These are phyloP conservation scores for Alternaria consortialis DNA, from an alignment of 2,329 filamentous ascomycete species.

Conservation along the genomic window DNA sequence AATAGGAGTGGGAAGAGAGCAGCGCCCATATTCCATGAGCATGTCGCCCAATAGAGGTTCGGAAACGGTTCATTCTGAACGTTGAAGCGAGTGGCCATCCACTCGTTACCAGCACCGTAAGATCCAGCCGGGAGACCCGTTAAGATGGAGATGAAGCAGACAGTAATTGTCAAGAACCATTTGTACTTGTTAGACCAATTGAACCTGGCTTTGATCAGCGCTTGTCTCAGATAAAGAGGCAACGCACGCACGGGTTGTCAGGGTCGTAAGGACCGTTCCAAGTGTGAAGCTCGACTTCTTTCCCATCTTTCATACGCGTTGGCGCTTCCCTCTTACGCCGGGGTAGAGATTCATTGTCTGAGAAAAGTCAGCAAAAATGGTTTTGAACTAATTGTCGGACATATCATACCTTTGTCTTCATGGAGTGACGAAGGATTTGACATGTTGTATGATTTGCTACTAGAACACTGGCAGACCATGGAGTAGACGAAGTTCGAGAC, in stretches of 20 bases:
- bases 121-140: slow-evolving; percentile 55
- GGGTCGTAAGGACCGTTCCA: slow-evolving; percentile 36
- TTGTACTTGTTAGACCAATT: slow-evolving; percentile 54
- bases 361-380: not conserved
- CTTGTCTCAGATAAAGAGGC: too few species aligned
- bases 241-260: slow-evolving; percentile 32
- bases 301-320: slow-evolving; percentile 24
- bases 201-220: slow-evolving; percentile 36
- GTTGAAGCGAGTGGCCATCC: slow-evolving; percentile 49
- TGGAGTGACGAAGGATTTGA: slow-evolving; percentile 16
- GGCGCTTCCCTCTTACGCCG: slow-evolving; percentile 12
- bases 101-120: slow-evolving; percentile 49
- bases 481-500: not conserved
- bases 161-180: slow-evolving; percentile 53
- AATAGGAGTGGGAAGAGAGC: slow-evolving; percentile 53
- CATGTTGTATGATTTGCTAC: slow-evolving; percentile 12
- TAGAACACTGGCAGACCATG: not conserved
- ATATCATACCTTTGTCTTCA: slow-evolving; percentile 17
- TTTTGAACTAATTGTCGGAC: not conserved
- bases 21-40: slow-evolving; percentile 53
- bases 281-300: slow-evolving; percentile 35
- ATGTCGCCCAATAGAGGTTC: slow-evolving; percentile 50
- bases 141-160: slow-evolving; percentile 56
- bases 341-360: slow-evolving; percentile 8
- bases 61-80: slow-evolving; percentile 51